Evolutionary conservation across 768 basidiomycete genomes (phyloP), one percentile per base, ranked within the genome.

Genomic region (Grammothele lineata): DNA sequence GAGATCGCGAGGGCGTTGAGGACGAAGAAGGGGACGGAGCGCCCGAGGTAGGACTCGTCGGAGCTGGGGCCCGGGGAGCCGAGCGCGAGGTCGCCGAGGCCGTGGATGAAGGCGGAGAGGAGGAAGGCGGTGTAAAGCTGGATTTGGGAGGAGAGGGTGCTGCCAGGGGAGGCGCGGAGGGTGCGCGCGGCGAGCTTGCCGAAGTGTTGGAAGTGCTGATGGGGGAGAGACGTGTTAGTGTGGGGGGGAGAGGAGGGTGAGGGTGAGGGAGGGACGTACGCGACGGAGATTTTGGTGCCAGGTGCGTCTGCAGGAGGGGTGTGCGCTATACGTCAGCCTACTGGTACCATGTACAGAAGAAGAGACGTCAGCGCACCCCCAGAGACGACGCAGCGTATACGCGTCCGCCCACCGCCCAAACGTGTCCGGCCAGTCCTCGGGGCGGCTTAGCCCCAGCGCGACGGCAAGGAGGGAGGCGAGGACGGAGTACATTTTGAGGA

Each of bases 221-320:
- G 26, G 32, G 19, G 12, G 15, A 12, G 14, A 9, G 3, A 27
- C 23, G 25, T 5, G 12, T 27, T 33, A 6, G 39, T 21, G 26
- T 32, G 30, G 9, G 38, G 15, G 10, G 12, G 21, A 22, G 7
- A 2, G 6, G 23, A 8, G 10, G 27, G n/a, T 5, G 22, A n/a
- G 36, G 12, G 15, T 17, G 18, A 41, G 24, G 10, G 7, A 24
- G 25, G 22, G 30, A 36, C 54, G 7, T 37, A 58, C 54, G 3
- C 57, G 51, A 26, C 57, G 54, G 15, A 58, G 26, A 19, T 36
- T 50, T 41, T 59, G 55, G 37, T 59, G 57, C 50, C 54, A 59
- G 3, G 37, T 45, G 3, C 55, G 57, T 6, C 57, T 58, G 32
- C 3, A 10, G 15, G 27, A 4, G 27, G 4, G 8, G 14, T 5